Evolutionary conservation across 2,329 filamentous ascomycete genomes (phyloP).

Genomic region (Trichoderma cornu-damae): DNA sequence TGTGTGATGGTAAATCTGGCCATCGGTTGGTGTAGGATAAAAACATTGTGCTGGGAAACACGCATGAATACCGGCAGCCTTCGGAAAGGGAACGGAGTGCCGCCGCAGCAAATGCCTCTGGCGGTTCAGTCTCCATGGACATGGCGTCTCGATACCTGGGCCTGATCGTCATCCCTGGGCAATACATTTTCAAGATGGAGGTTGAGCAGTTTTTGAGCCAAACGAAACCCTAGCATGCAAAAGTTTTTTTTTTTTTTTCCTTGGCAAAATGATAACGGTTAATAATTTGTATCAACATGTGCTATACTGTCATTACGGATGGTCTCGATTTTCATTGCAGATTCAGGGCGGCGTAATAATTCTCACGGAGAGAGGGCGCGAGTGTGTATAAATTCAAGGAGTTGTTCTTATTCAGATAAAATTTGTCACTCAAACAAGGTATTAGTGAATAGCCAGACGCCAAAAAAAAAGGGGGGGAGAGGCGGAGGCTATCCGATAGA

Average conservation of each 20-base stretch:
- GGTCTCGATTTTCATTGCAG: not conserved
- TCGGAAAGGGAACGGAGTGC: conserved; percentile 44
- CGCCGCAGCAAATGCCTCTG: conserved; percentile 30
- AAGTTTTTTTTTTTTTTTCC: too few relatives aligned
- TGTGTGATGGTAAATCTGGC: not conserved
- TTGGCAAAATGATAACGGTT: too few relatives aligned
- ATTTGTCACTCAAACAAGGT: conserved; percentile 21
- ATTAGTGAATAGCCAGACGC: conserved; percentile 30
- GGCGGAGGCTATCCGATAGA: conserved; percentile 24
- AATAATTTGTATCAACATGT: not conserved
- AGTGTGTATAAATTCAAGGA: not conserved
- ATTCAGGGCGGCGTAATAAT: not conserved
- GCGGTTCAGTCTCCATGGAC: conserved; percentile 53
- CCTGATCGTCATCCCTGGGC: conserved; percentile 80
- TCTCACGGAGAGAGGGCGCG: not conserved
- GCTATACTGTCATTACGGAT: not conserved
- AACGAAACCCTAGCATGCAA: conserved; percentile 27
- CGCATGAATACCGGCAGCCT: conserved; percentile 84
- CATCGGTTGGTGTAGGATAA: conserved; percentile 55
- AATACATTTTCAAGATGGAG: conserved; percentile 82
- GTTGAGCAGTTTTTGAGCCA: conserved; percentile 69
- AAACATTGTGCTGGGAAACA: conserved; percentile 80
- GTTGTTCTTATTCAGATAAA: not conserved
- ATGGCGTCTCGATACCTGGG: conserved; percentile 86
- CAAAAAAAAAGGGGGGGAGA: too few relatives aligned